Evolutionary conservation across 495 filamentous ascomycete species (phyloP).

Genomic region (Lophiotrema nucula): DNA sequence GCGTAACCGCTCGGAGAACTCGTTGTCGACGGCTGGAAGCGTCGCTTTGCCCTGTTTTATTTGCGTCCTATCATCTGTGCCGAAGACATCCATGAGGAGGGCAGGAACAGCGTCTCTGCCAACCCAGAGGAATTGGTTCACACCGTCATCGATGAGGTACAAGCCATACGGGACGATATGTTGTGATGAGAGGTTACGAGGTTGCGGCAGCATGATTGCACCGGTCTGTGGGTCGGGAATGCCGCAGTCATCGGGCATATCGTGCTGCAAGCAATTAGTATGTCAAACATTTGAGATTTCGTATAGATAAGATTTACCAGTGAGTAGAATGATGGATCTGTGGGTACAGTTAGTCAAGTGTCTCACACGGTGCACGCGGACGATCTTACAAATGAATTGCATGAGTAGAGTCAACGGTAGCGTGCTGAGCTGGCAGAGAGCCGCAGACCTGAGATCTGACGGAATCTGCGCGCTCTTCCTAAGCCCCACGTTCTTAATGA

Average conservation of each 20-base stretch:
- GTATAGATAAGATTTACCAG: conserved; percentile 62
- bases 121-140: conserved; percentile 97
- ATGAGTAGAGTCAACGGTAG: conserved; percentile 87
- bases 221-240: conserved; percentile 79
- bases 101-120: conserved; percentile 90
- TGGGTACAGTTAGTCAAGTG: not conserved
- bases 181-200: conserved; percentile 83
- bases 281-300: too few species aligned
- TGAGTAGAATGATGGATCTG: conserved; percentile 1
- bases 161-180: conserved; percentile 89
- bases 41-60: conserved; percentile 87
- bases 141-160: conserved; percentile 95
- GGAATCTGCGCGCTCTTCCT: conserved; percentile 95
- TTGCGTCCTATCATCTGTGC: conserved; percentile 70
- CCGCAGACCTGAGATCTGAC: conserved; percentile 89
- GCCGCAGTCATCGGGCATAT: conserved; percentile 95
- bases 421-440: conserved; percentile 88
- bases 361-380: not conserved
- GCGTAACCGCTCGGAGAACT: conserved; percentile 92
- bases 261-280: too few species aligned
- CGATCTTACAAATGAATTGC: conserved; percentile 67
- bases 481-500: conserved; percentile 94
- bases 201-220: conserved; percentile 81
- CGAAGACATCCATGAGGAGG: conserved; percentile 86
- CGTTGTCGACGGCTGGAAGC: conserved; percentile 83